Conservation (phyloP, 345 rosid species). For the Moringa oleifera region DNA sequence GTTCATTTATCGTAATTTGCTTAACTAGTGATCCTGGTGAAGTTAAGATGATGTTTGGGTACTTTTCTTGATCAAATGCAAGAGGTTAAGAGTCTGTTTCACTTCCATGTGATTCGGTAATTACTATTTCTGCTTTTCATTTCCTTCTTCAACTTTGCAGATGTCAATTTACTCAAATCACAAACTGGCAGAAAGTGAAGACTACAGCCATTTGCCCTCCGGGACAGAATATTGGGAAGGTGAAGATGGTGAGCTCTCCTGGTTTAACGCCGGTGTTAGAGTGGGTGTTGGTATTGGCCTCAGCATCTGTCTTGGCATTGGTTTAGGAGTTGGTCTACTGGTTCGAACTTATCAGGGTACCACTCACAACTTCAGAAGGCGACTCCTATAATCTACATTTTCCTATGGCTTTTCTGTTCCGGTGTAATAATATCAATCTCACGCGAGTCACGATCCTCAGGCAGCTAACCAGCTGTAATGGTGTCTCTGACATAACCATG, state of each 20-base stretch:
- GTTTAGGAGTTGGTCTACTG: slow-evolving; percentile 79
- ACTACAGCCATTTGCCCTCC: slow-evolving; percentile 26
- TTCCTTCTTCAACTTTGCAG: slow-evolving; percentile 23
- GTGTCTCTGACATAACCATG: slow-evolving; percentile 12
- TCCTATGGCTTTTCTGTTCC: not conserved
- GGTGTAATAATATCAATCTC: not conserved
- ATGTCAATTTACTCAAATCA: slow-evolving; percentile 30
- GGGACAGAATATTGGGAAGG: slow-evolving; percentile 41
- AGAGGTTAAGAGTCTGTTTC: not conserved
- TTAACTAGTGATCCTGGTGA: too few species aligned
- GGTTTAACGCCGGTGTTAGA: slow-evolving; percentile 95
- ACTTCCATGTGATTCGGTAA: not conserved
- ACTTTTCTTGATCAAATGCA: not conserved
- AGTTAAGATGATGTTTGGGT: not conserved
- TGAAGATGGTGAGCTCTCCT: slow-evolving; percentile 78
- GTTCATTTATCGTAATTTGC: too few species aligned
- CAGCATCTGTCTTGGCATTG: slow-evolving; percentile 71
- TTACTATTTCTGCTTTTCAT: slow-evolving; percentile 11
- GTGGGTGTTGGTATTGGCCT: slow-evolving; percentile 95
- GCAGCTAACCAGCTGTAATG: slow-evolving; percentile 12
- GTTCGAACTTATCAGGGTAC: slow-evolving; percentile 75
- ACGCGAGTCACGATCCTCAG: not conserved
- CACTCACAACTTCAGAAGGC: slow-evolving; percentile 64
- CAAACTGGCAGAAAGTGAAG: slow-evolving; percentile 44
- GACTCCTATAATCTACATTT: slow-evolving; percentile 32